Evolutionary conservation across 768 basidiomycete species (phyloP).

Genomic region (Termitomyces titanicus): DNA sequence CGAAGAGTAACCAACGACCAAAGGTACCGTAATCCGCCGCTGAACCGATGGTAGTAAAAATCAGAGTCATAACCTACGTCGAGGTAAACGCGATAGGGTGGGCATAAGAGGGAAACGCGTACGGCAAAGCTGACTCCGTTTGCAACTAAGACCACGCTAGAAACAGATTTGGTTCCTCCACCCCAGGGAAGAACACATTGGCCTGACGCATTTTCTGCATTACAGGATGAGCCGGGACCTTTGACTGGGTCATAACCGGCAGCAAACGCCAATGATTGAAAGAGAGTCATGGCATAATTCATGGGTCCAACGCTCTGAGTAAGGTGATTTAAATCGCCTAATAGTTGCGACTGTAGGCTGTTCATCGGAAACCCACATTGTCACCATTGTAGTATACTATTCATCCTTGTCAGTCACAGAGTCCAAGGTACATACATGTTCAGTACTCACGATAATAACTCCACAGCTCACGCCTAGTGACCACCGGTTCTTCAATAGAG

Average conservation of each 20-base stretch:
- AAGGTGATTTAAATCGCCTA: no score
- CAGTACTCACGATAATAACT: constrained; percentile 64
- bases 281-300: constrained; percentile 68
- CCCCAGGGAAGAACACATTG: constrained; percentile 80
- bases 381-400: constrained; percentile 81
- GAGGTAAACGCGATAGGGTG: background rate
- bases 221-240: constrained; percentile 71
- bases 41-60: constrained; percentile 78
- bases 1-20: constrained; percentile 73
- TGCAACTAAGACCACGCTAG: constrained; percentile 72
- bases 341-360: no score
- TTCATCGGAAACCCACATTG: constrained; percentile 43
- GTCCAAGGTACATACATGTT: constrained; percentile 1
- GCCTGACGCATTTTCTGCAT: constrained; percentile 52
- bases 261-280: constrained; percentile 65
- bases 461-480: constrained; percentile 75
- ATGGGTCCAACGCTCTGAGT: constrained; percentile 64
- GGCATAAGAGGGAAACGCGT: constrained; percentile 14
- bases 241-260: constrained; percentile 73
- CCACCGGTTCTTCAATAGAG: constrained; percentile 53
- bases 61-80: constrained; percentile 64
- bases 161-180: constrained; percentile 66
- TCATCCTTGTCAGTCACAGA: background rate
- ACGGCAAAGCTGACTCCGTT: constrained; percentile 77
- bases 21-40: constrained; percentile 74